Evolutionary conservation across 805 yeast species (phyloP).

Genomic region (Ogataea pignaliae): DNA sequence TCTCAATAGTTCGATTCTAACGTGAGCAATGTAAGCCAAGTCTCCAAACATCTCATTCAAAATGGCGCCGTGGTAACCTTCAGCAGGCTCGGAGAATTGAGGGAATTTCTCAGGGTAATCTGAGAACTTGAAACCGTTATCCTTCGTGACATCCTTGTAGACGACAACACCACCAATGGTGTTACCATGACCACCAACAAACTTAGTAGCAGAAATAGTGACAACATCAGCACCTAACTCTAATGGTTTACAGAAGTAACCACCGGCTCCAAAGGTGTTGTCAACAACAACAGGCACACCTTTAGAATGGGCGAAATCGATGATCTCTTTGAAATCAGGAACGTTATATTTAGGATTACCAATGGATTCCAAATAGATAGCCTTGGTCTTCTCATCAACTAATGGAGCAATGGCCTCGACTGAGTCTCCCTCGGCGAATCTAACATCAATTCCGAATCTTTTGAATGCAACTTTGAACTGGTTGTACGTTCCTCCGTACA

Average conservation of each 20-base stretch:
- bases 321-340: slow-evolving; percentile 81
- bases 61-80: slow-evolving; percentile 88
- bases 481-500: slow-evolving; percentile 96
- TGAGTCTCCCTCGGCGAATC: slow-evolving; percentile 79
- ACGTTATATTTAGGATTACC: slow-evolving; percentile 92
- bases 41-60: slow-evolving; percentile 79
- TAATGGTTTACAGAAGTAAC: slow-evolving; percentile 77
- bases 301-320: slow-evolving; percentile 72
- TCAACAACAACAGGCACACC: slow-evolving; percentile 92
- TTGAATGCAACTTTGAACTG: slow-evolving; percentile 91
- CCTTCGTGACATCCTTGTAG: slow-evolving; percentile 43
- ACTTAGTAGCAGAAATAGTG: slow-evolving; percentile 92
- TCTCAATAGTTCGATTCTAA: slow-evolving; percentile 80
- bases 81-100: slow-evolving; percentile 85
- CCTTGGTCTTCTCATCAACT: slow-evolving; percentile 84
- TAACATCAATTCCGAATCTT: slow-evolving; percentile 74
- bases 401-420: slow-evolving; percentile 65
- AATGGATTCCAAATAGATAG: slow-evolving; percentile 82
- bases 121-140: slow-evolving; percentile 91
- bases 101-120: slow-evolving; percentile 85
- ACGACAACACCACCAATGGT: slow-evolving; percentile 89
- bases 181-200: slow-evolving; percentile 98
- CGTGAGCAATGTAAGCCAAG: slow-evolving; percentile 72
- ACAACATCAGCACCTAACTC: slow-evolving; percentile 90
- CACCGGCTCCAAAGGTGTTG: slow-evolving; percentile 97